Conservation (phyloP, 1,139 yeast species). For the Pichia sp. region DNA sequence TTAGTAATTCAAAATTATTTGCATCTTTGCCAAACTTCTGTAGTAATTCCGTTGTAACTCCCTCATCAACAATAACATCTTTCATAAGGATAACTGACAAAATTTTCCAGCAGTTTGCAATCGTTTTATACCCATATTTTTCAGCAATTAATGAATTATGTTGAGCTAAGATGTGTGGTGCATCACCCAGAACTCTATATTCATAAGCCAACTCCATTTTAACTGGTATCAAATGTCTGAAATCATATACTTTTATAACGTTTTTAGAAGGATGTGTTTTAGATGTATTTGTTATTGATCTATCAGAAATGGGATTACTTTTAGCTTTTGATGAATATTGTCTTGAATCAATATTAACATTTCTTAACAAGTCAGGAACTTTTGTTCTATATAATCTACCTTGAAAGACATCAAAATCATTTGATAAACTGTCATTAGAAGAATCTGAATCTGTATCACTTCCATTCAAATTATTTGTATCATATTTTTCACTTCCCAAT, state of each 20-base stretch:
- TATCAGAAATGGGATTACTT: constrained; percentile 19
- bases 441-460: constrained; percentile 7
- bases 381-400: constrained; percentile 41
- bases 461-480: constrained; percentile 13
- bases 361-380: constrained; percentile 40
- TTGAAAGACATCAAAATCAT: constrained; percentile 46
- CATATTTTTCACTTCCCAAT: constrained; percentile 4
- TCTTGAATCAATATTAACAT: constrained; percentile 15
- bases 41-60: constrained; percentile 10
- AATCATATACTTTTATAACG: constrained; percentile 58
- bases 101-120: constrained; percentile 77
- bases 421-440: constrained; percentile 40
- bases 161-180: constrained; percentile 57
- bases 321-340: constrained; percentile 17
- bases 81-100: constrained; percentile 38
- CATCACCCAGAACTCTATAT: constrained; percentile 61
- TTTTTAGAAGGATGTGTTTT: constrained; percentile 33
- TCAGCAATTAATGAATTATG: constrained; percentile 71
- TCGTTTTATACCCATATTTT: constrained; percentile 52
- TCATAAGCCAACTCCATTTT: constrained; percentile 71
- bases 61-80: constrained; percentile 24
- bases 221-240: constrained; percentile 66
- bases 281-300: constrained; percentile 22
- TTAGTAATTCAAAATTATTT: constrained; percentile 10
- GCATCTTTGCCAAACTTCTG: constrained; percentile 15